These are phyloP conservation scores for Arabidopsis lyrata DNA, from an alignment of 441 rosid genomes.

Conservation along the genomic window DNA sequence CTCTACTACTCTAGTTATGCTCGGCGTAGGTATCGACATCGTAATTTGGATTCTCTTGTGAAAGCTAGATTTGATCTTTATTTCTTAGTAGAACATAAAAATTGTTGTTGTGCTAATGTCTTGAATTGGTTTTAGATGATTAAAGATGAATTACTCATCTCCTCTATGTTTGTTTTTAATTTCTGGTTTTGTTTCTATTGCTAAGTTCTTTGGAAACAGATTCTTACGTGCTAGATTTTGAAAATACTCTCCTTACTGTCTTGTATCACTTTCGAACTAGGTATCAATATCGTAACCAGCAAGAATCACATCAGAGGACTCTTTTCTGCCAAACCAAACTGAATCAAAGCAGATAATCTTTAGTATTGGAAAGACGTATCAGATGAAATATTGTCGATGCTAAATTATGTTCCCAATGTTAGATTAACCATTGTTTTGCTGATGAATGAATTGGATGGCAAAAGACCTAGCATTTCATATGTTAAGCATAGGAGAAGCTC, in stretches of 20 bases:
- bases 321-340: neutral
- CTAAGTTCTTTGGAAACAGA: neutral
- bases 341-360: neutral
- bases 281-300: neutral
- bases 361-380: neutral
- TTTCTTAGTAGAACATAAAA: neutral
- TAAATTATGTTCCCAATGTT: neutral
- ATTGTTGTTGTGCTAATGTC: neutral
- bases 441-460: neutral
- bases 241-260: neutral
- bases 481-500: neutral
- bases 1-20: neutral
- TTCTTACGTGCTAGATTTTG: neutral
- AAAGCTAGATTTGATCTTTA: neutral
- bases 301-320: neutral
- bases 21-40: neutral
- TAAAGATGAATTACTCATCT: too few species aligned
- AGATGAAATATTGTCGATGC: neutral
- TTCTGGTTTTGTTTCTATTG: too few species aligned
- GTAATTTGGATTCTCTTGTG: constrained; percentile 3
- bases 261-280: too few species aligned
- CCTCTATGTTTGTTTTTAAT: too few species aligned
- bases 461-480: too few species aligned
- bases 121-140: neutral
- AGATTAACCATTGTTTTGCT: neutral